Percentiles rank a stretch among this genome's conserved stretches.
phyloP scores from a whole-genome alignment of 2,329 filamentous ascomycete species.

The Annulohypoxylon truncatum region DNA sequence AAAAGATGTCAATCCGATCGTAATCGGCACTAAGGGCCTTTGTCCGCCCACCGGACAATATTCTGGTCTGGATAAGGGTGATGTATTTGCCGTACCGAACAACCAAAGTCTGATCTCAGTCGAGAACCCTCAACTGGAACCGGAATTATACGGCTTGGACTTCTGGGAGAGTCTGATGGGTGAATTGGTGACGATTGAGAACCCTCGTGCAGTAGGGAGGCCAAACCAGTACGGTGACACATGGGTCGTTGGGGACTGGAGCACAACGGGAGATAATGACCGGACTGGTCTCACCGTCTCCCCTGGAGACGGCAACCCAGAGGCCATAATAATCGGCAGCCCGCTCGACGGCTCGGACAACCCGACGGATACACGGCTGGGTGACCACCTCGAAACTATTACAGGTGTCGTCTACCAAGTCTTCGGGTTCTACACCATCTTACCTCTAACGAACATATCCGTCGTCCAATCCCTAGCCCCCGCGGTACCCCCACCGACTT shows the following conservation, averaged over 20 bases:
- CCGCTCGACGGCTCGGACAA: constrained; percentile 75
- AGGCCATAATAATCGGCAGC: constrained; percentile 72
- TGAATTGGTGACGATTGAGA: constrained; percentile 73
- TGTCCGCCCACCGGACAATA: constrained; percentile 71
- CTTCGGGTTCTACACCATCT: constrained; percentile 76
- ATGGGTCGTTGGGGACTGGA: constrained; percentile 76
- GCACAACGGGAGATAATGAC: constrained; percentile 69
- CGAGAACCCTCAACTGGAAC: constrained; percentile 70
- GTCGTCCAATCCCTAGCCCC: constrained; percentile 59
- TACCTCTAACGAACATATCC: constrained; percentile 69
- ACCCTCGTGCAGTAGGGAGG: constrained; percentile 66
- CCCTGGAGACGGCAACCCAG: constrained; percentile 73
- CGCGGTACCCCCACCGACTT: constrained; percentile 61
- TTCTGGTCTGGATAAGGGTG: constrained; percentile 71
- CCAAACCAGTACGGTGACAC: constrained; percentile 75
- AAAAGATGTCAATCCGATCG: constrained; percentile 66
- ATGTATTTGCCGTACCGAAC: constrained; percentile 74
- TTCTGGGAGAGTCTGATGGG: constrained; percentile 79
- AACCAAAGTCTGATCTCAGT: constrained; percentile 67
- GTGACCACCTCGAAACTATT: constrained; percentile 72
- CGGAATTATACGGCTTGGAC: constrained; percentile 72
- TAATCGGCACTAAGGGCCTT: constrained; percentile 68
- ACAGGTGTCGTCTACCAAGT: constrained; percentile 74
- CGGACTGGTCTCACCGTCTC: constrained; percentile 74
- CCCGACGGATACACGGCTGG: constrained; percentile 69